Conservation (phyloP, 2,329 filamentous ascomycete genomes). For the Neoscytalidium dimidiatum region DNA sequence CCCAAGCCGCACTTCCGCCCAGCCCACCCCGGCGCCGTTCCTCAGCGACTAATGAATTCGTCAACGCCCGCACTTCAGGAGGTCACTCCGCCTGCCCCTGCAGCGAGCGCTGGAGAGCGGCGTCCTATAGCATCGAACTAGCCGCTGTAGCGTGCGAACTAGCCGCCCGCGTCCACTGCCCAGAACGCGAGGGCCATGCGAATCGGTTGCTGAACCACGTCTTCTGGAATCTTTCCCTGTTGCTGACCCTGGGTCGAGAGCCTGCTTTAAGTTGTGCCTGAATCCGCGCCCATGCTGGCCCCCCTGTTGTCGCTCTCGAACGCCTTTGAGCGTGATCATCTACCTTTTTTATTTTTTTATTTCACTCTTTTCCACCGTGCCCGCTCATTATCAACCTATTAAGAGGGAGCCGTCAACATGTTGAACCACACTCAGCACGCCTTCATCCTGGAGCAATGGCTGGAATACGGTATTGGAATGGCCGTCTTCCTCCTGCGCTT, state of each 20-base stretch:
- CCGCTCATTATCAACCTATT: too few relatives aligned
- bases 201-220: background rate
- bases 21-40: background rate
- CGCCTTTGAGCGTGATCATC: background rate
- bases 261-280: background rate
- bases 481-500: slow-evolving; percentile 42
- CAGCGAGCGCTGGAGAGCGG: background rate
- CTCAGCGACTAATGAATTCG: background rate
- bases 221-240: background rate
- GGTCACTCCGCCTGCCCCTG: background rate
- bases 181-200: background rate
- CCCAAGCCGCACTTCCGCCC: slow-evolving; percentile 4
- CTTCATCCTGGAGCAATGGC: slow-evolving; percentile 31
- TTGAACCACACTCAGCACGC: background rate
- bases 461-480: slow-evolving; percentile 45
- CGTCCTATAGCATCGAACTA: background rate
- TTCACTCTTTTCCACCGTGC: background rate
- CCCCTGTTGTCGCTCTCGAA: background rate
- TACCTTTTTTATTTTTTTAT: background rate
- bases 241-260: background rate
- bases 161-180: background rate
- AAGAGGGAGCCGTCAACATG: background rate
- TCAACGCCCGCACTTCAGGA: background rate
- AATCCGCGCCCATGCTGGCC: background rate
- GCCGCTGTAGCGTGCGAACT: background rate